Evolutionary conservation across 1,284 basidiomycete genomes (phyloP), one percentile per base, ranked within the genome.

Genomic region (Ceratobasidium theobromae): DNA sequence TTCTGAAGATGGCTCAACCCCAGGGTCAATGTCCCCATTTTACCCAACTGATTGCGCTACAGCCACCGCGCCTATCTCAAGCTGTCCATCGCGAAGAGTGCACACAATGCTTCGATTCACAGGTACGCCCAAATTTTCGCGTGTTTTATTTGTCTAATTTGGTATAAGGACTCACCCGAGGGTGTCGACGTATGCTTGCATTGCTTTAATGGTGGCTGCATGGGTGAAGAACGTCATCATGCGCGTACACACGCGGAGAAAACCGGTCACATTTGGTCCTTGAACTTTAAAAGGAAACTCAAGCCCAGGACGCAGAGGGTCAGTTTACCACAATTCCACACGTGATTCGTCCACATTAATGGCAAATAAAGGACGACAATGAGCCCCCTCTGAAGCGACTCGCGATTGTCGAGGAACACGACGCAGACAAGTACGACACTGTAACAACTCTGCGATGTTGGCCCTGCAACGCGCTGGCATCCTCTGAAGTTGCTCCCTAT

Each of bases 71-170:
- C 30, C 73, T 81, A 1, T 80, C 79, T 1, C 81, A 84, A 60
- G 79, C 79, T 0, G 88, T 95, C 0, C 88, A 95, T 72, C 80
- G 90, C 9, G 93, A 95, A 75, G 93, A 95, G 75, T 96, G 93
- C 73, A 97, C 95, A 0, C 92, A 95, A 68, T 99, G 96, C 76
- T 99, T 98, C 75, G 95, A 98, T 76, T 87, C 86, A 73, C 93
- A 96, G 83, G 94, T 90, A 27, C 72, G 73, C 21, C 6, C 11
- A 30, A 28, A 18, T 4, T 30, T 27, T 8, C 2, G 32, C n/a
- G 14, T 33, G 12, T 18, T 21, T 58, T 12, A 5, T 5, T 43
- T 11, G 27, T 11, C 41, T 18, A 28, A 58, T n/a, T 21, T 28
- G 23, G 32, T n/a, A 33, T 16, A 23, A 94, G 88, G 92, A 95